These are phyloP conservation scores for Candida smagusa DNA, from an alignment of 1,139 yeast species.

Conservation along the genomic window DNA sequence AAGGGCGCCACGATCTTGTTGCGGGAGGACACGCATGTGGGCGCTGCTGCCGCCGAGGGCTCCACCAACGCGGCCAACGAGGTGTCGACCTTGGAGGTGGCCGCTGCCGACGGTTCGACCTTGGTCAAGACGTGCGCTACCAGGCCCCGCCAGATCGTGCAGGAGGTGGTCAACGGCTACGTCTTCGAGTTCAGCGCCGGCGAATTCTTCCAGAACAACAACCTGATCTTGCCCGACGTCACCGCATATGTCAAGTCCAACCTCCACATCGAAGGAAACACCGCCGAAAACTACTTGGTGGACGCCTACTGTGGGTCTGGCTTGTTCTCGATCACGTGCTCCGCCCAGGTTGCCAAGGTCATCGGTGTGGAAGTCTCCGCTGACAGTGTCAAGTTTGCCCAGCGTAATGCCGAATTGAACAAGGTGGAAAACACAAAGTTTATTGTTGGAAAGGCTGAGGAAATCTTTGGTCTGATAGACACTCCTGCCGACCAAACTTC, in stretches of 20 bases:
- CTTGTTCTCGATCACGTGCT: slow-evolving; percentile 82
- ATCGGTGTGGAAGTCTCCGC: slow-evolving; percentile 95
- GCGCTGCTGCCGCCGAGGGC: slow-evolving; percentile 24
- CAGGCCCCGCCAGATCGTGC: slow-evolving; percentile 72
- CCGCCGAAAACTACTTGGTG: slow-evolving; percentile 57
- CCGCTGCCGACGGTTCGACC: slow-evolving; percentile 15
- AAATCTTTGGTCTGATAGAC: slow-evolving; percentile 75
- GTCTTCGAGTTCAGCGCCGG: slow-evolving; percentile 88
- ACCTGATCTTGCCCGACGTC: slow-evolving; percentile 80
- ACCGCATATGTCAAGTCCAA: slow-evolving; percentile 77
- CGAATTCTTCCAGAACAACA: slow-evolving; percentile 94
- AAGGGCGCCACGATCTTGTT: slow-evolving; percentile 86
- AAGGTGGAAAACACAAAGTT: slow-evolving; percentile 74
- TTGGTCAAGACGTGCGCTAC: slow-evolving; percentile 57
- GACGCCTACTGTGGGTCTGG: slow-evolving; percentile 99
- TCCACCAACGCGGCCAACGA: slow-evolving; percentile 39
- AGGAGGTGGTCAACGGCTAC: slow-evolving; percentile 71
- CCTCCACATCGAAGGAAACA: slow-evolving; percentile 42
- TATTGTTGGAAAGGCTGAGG: slow-evolving; percentile 89
- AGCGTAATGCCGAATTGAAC: slow-evolving; percentile 73
- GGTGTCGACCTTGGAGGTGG: slow-evolving; percentile 26
- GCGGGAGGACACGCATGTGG: slow-evolving; percentile 66
- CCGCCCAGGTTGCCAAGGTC: slow-evolving; percentile 73
- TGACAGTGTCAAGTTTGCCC: slow-evolving; percentile 86
- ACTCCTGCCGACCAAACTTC: slow-evolving; percentile 72